Percentiles rank a stretch among this genome's conserved stretches.
Conservation (phyloP, 768 basidiomycete genomes). For the Podaxis pistillaris region DNA sequence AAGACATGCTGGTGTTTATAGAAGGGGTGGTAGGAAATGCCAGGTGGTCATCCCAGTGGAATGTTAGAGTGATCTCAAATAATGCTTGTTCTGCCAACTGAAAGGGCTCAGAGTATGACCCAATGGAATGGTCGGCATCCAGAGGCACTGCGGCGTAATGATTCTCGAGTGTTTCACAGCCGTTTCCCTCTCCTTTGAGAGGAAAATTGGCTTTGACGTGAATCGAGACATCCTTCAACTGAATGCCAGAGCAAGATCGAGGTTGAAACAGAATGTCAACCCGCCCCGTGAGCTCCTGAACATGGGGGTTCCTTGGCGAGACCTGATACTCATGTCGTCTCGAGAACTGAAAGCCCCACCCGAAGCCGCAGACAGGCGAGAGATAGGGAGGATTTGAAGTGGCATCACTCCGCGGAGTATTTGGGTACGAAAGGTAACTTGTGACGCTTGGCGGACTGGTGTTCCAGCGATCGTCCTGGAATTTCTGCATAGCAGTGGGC, state of each 20-base stretch:
- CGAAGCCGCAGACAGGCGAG: constrained; percentile 6
- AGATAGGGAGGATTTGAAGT: not conserved
- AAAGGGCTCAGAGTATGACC: not conserved
- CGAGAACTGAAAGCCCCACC: constrained; percentile 1
- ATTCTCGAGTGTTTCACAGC: not conserved
- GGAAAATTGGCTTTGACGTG: not conserved
- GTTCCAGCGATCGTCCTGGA: not conserved
- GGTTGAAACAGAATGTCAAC: not conserved
- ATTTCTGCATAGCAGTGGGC: not conserved
- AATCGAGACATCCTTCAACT: not conserved
- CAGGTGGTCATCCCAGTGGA: not conserved
- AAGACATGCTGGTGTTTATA: not conserved
- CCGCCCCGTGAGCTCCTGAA: not conserved
- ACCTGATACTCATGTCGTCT: not conserved
- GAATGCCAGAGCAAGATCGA: not conserved
- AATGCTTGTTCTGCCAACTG: not conserved
- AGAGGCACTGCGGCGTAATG: not conserved
- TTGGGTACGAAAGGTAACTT: not conserved
- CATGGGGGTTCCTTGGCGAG: not conserved
- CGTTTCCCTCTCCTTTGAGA: not conserved
- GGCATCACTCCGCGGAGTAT: not conserved
- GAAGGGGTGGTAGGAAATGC: not conserved
- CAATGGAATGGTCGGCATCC: not conserved
- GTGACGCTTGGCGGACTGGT: constrained; percentile 1
- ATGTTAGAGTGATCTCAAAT: constrained; percentile 4